These are phyloP conservation scores for Yamadazyma dendronema DNA, from an alignment of 1,139 yeast genomes.

Conservation along the genomic window DNA sequence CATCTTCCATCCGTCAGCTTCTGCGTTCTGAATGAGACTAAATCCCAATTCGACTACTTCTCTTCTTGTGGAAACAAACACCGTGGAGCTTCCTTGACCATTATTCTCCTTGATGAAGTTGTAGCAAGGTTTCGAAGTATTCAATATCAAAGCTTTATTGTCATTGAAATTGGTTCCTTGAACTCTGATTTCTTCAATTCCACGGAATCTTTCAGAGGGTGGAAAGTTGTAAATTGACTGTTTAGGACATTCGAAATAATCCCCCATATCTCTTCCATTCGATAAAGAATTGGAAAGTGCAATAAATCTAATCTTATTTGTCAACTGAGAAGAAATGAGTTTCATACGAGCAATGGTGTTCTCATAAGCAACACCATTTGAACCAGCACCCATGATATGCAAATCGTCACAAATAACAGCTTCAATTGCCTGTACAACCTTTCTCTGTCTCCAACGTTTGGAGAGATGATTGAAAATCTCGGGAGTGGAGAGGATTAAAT, in stretches of 20 bases:
- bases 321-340: conserved; percentile 60
- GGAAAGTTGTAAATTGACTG: conserved; percentile 66
- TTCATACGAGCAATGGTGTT: conserved; percentile 66
- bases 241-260: conserved; percentile 77
- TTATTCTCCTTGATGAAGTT: conserved; percentile 25
- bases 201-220: conserved; percentile 56
- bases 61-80: conserved; percentile 59
- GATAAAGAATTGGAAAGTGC: conserved; percentile 69
- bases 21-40: conserved; percentile 38
- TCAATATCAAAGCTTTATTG: conserved; percentile 9
- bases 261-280: conserved; percentile 75
- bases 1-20: conserved; percentile 25
- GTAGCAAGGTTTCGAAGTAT: conserved; percentile 35
- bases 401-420: conserved; percentile 72
- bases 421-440: conserved; percentile 65
- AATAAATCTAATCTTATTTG: conserved; percentile 54
- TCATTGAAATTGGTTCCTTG: conserved; percentile 24
- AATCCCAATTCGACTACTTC: conserved; percentile 53
- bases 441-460: conserved; percentile 79
- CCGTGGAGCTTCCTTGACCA: conserved; percentile 32
- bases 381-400: conserved; percentile 64
- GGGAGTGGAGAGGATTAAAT: conserved; percentile 78
- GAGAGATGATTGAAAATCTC: conserved; percentile 69
- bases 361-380: conserved; percentile 65
- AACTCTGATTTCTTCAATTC: conserved; percentile 58